Evolutionary conservation across 306 rosid genomes (phyloP).

Genomic region (Sophora flavescens): DNA sequence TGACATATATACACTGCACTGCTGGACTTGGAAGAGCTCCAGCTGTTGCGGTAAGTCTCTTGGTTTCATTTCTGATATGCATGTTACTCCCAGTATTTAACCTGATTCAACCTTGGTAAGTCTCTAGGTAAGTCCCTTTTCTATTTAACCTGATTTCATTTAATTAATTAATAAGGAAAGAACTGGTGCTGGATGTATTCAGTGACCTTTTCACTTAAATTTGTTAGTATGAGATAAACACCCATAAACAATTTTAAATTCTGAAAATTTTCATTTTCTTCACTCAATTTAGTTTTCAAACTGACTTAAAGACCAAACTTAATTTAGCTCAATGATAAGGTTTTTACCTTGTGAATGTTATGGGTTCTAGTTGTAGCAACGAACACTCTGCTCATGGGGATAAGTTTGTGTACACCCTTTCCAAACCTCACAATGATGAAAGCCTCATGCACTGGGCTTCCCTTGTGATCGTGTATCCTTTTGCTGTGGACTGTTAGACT

Average conservation of each 20-base stretch:
- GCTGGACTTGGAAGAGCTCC: slow-evolving; percentile 99
- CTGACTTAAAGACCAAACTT: slow-evolving; percentile 1
- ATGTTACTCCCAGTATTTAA: not conserved
- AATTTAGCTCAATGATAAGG: not conserved
- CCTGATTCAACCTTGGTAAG: no score
- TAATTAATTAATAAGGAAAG: slow-evolving; percentile 13
- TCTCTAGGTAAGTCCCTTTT: no score
- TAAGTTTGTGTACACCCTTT: slow-evolving; percentile 14
- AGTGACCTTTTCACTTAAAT: slow-evolving; percentile 26
- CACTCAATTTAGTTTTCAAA: slow-evolving; percentile 1
- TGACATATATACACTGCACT: slow-evolving; percentile 92
- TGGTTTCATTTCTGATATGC: slow-evolving; percentile 36
- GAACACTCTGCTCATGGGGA: not conserved
- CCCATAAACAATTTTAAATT: slow-evolving; percentile 12
- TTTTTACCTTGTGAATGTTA: slow-evolving; percentile 18
- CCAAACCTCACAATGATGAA: not conserved
- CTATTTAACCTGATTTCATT: not conserved
- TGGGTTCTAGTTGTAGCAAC: not conserved
- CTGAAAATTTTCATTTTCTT: not conserved
- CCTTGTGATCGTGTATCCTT: slow-evolving; percentile 30
- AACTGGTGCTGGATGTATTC: slow-evolving; percentile 25
- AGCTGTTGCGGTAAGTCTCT: slow-evolving; percentile 72
- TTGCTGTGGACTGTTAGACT: not conserved
- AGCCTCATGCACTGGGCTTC: not conserved
- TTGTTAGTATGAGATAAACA: not conserved